Percentiles rank a stretch among this genome's conserved stretches.
Conservation (phyloP, 208 protist genomes). For the Endotrypanum monterogeii region DNA sequence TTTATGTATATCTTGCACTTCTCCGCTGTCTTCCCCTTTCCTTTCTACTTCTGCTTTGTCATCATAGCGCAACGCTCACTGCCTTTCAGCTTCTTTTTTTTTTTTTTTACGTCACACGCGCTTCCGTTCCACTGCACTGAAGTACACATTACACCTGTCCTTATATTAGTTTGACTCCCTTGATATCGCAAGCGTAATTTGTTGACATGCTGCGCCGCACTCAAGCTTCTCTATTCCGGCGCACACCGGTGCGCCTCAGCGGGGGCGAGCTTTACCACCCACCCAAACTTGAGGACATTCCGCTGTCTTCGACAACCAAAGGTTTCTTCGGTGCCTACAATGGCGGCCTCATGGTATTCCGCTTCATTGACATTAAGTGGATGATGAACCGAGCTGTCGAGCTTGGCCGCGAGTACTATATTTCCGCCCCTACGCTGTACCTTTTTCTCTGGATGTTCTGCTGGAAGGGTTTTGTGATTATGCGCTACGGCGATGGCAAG, state of each 20-base stretch:
- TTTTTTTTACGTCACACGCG: slow-evolving; percentile 2
- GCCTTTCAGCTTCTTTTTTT: background rate
- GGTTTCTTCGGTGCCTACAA: slow-evolving; percentile 87
- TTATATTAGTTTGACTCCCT: background rate
- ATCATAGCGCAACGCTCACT: background rate
- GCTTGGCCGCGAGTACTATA: slow-evolving; percentile 86
- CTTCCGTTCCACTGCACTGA: background rate
- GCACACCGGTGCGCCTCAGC: slow-evolving; percentile 68
- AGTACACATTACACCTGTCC: background rate
- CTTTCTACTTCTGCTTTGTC: slow-evolving; percentile 4
- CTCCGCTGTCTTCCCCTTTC: background rate
- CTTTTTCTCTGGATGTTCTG: slow-evolving; percentile 86
- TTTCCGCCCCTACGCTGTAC: slow-evolving; percentile 80
- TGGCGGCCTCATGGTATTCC: slow-evolving; percentile 51
- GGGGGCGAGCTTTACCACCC: slow-evolving; percentile 86
- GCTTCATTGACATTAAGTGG: slow-evolving; percentile 90
- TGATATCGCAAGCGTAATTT: background rate
- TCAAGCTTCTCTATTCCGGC: slow-evolving; percentile 61
- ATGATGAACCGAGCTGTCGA: slow-evolving; percentile 91
- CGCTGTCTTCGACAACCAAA: slow-evolving; percentile 49
- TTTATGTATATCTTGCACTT: no score
- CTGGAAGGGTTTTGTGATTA: slow-evolving; percentile 77
- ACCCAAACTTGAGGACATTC: slow-evolving; percentile 80
- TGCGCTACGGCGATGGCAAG: slow-evolving; percentile 82
- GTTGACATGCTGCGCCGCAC: slow-evolving; percentile 86